Conservation (phyloP, 2,329 filamentous ascomycete species). For the Penicillium sp. region DNA sequence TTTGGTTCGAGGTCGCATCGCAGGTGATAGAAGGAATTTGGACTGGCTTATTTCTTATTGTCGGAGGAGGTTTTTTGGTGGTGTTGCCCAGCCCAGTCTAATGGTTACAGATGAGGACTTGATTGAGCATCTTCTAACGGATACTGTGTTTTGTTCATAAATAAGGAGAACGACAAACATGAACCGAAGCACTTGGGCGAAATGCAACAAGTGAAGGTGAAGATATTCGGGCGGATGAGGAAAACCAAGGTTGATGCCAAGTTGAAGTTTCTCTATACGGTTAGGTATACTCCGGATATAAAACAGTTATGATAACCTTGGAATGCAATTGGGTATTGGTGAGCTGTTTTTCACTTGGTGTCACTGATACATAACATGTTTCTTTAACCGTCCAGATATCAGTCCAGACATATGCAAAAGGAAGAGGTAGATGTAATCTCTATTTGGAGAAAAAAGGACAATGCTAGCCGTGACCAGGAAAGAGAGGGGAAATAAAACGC, state of each 20-base stretch:
- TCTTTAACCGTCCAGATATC: neutral
- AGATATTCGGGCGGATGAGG: neutral
- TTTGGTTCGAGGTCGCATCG: neutral
- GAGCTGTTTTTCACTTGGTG: neutral
- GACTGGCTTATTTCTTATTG: neutral
- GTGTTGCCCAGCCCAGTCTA: neutral
- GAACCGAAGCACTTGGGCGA: neutral
- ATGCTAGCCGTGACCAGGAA: neutral
- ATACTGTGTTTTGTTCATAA: neutral
- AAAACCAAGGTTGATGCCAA: neutral
- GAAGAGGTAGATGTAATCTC: neutral
- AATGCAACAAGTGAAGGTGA: neutral
- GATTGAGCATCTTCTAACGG: neutral
- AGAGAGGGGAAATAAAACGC: conserved; percentile 9
- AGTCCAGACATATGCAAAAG: neutral
- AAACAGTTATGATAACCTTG: neutral
- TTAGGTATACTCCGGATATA: neutral
- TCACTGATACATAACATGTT: neutral
- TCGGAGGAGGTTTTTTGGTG: neutral
- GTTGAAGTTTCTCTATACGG: neutral
- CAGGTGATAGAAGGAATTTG: neutral
- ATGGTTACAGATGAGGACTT: neutral
- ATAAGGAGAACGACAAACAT: neutral
- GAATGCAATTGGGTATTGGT: neutral
- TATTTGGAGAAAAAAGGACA: neutral